Evolutionary conservation across 2,329 filamentous ascomycete species (phyloP), one percentile per base, ranked within the genome.

Genomic region (Hypoxylon sp.): DNA sequence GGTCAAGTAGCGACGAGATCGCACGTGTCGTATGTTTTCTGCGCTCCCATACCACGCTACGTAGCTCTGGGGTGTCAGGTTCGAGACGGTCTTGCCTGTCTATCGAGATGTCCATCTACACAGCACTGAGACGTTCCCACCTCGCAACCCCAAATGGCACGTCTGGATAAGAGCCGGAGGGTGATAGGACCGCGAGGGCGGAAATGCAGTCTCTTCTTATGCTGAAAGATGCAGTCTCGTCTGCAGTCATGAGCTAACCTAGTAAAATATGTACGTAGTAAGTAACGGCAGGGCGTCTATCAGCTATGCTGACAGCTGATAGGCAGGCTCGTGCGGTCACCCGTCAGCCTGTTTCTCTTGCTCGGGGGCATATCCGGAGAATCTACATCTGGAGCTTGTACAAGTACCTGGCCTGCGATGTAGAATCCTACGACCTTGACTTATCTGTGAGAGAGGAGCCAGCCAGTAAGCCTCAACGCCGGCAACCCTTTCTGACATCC

Each of bases 401-500:
- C 10, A 31, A 21, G 41, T 47, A 50, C 37, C 21, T 50, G 38
- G n/a, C n/a, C n/a, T 60, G 48, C 31, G 6, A 40, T 29, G 40
- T 20, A 47, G 35, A 17, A 35, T 33, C 8, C 26, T 48, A n/a
- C 27, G 42, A 52, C 38, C 33, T 41, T 15, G 35, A 59, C 37
- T 55, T 62, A 49, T 48, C 53, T 38, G 31, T 62, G 37, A 33
- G 47, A 45, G 24, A 29, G 13, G 38, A 29, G 27, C 40, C 38
- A 33, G 27, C 49, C 47, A 58, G 51, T 53, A 55, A 63, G 57
- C 60, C 60, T 61, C 60, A 63, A 47, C 54, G 45, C 58, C 60
- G 48, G 43, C 50, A 47, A 35, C 31, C 18, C 41, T 52, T 41
- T 52, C 43, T 41, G 43, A 37, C 45, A 38, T 43, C 55, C 50